Base-by-base conservation (phyloP, 2,329 filamentous ascomycete genomes). In the Fusarium keratoplasticum region DNA sequence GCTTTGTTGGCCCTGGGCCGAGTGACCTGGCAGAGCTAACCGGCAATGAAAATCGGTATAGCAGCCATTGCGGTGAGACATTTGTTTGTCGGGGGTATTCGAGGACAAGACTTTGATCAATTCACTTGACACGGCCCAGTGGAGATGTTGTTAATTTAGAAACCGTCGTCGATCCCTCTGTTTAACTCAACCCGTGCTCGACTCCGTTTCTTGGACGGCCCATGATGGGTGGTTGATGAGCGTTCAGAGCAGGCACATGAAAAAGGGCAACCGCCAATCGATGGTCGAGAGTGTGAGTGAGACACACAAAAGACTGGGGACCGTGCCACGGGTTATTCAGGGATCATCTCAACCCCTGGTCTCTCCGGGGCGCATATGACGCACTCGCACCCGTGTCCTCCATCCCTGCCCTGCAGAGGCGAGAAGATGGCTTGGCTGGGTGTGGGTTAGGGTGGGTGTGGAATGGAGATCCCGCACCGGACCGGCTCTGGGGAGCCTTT, bases 291-390 rank as follows among this genome's bases (percentile, higher is more conserved):
- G 70, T 77, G 70, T 70, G 76, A 76, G 67, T 70, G 66, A 77
- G 69, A 65, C 76, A 72, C 60, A 57, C 47, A 70, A 42, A 29
- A 59, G 63, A 66, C 72, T 66, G 68, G 69, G 74, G 76, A 61
- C 62, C 62, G 67, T 70, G 72, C 73, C 63, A 74, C 69, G 63
- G 71, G 70, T 70, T 57, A 60, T 64, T 67, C 67, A 75, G 64
- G 73, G 75, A 72, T 72, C 40, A 50, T 57, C 68, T 69, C 65
- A 65, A 75, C 72, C 61, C 64, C 70, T 63, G 63, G 73, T 69
- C 66, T 69, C 67, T 73, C 69, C 59, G 76, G 74, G 76, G 74
- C 74, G 71, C 76, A 77, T 78, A 78, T 78, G 76, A 78, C 76
- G 76, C 76, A 76, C 73, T 77, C 66, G 64, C 66, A 76, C 76